Evolutionary conservation across 768 basidiomycete species (phyloP), one percentile per base, ranked within the genome.

Genomic region (Termitomyces eurrhizus): DNA sequence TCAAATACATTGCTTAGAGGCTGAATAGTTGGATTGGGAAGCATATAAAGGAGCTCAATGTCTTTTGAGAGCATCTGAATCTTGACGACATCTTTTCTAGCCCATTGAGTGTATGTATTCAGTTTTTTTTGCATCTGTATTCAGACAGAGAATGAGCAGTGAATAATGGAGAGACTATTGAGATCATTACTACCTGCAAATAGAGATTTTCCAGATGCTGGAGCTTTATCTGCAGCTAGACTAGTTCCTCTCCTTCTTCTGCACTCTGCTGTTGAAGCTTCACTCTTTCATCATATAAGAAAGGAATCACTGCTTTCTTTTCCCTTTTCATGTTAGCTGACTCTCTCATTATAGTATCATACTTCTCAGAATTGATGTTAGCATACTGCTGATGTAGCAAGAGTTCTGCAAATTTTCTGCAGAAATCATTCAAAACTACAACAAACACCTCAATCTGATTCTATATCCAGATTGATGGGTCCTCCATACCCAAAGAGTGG

Each of bases 111-210:
- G 37, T 46, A 63, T 44, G 8, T 36, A 11, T 44, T 45, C 14
- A 63, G 51, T 32, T 45, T 32, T n/a, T 33, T 14, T 35, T 48
- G 56, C 55, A 57, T 63, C 62, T 63, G 32, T 44, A n/a, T 44
- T 44, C 32, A 1, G n/a, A 14, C n/a, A 24, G 12, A 13, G 8
- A 9, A 44, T 55, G 18, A n/a, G 13, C 21, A 18, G 18, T 7
- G 5, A 8, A n/a, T 41, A 4, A 14, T 29, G 29, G 18, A 7
- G 35, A 6, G 50, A 2, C 29, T 4, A 29, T 29, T 29, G 4
- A 29, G n/a, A 37, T 7, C 1, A 8, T 44, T 13, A 16, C 7
- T 9, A 58, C 63, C 59, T 64, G 56, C 4, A 5, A 14, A 32
- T 58, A 37, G 26, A 41, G 9, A 14, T 26, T n/a, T n/a, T 64